Percentiles rank a stretch among this genome's conserved stretches.
These are phyloP conservation scores for Yarrowia osloensis DNA, from an alignment of 805 yeast species.

Conservation along the genomic window DNA sequence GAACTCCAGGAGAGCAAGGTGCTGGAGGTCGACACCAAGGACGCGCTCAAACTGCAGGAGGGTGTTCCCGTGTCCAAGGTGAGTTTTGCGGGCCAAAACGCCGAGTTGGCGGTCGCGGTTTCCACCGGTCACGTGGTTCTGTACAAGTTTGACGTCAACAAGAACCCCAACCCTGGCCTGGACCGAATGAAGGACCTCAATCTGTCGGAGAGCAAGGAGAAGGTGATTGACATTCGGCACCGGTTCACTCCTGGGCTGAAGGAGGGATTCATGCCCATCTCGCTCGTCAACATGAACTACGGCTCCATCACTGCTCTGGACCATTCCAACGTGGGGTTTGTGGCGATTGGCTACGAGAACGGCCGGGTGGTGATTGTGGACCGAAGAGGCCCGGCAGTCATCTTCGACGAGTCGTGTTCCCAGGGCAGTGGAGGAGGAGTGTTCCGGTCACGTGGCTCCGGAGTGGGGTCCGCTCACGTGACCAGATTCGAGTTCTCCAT, in stretches of 20 bases:
- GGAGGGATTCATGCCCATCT: slow-evolving; percentile 65
- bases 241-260: slow-evolving; percentile 53
- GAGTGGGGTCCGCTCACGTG: slow-evolving; percentile 39
- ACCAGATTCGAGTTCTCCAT: slow-evolving; percentile 74
- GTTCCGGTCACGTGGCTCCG: slow-evolving; percentile 15
- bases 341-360: slow-evolving; percentile 71
- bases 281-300: slow-evolving; percentile 49
- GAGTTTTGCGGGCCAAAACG: slow-evolving; percentile 76
- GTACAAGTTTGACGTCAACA: slow-evolving; percentile 66
- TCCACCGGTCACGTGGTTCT: slow-evolving; percentile 72
- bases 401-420: slow-evolving; percentile 42
- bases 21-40: slow-evolving; percentile 59
- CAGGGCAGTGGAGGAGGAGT: neutral
- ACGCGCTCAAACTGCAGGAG: slow-evolving; percentile 46
- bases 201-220: slow-evolving; percentile 1
- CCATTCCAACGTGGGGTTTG: slow-evolving; percentile 79
- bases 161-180: slow-evolving; percentile 35
- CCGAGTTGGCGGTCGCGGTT: slow-evolving; percentile 71
- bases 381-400: slow-evolving; percentile 70
- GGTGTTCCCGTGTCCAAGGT: slow-evolving; percentile 55
- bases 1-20: slow-evolving; percentile 63
- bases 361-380: slow-evolving; percentile 80
- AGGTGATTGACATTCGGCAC: slow-evolving; percentile 50
- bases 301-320: slow-evolving; percentile 61
- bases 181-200: slow-evolving; percentile 14